Evolutionary conservation across 23 red algal genomes (phyloP), one percentile per base, ranked within the genome.

Genomic region (Cyanidioschyzon merolae): DNA sequence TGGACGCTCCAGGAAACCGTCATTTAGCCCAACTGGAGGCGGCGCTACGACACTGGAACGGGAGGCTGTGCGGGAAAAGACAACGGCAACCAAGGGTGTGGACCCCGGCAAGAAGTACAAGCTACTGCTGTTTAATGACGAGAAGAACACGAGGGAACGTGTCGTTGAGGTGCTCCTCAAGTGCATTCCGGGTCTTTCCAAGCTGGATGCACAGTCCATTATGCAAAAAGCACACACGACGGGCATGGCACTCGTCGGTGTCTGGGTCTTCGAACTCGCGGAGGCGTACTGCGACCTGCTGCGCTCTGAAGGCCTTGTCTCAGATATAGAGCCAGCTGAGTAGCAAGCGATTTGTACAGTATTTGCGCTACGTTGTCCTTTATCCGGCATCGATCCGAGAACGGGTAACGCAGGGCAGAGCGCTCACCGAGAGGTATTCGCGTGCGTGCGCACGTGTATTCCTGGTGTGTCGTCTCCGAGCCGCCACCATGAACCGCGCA

Each of bases 211-310:
- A 2, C 77, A 26, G 0, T 74, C 76, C 41, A 90, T 90, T 59
- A 88, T 95, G 84, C 45, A 89, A 21, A 87, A 78, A 67, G 91
- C 91, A 1, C 86, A 90, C 77, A 95, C 80, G 1, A 79, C 78
- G 25, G 91, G 91, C 24, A 84, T 63, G 74, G 86, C 91, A 2
- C 57, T 89, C 16, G 91, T 95, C 0, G 91, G 91, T 30, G 59
- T 95, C 41, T 95, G 86, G 86, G 80, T 89, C 16, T 89, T 89
- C 39, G 91, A 95, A 74, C 83, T 85, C 34, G 87, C 86, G 39
- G 91, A 95, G 85, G 78, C 76, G 1, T 86, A 86, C 63, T 89
- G 85, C 77, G 91, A 89, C 39, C 77, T 86, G 79, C 58, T 95
- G 30, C 79, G 91, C 37, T 80, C 57, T 39, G 86, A 86, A 76